Conservation (phyloP, 257 asterid genomes). For the Rhazya stricta region DNA sequence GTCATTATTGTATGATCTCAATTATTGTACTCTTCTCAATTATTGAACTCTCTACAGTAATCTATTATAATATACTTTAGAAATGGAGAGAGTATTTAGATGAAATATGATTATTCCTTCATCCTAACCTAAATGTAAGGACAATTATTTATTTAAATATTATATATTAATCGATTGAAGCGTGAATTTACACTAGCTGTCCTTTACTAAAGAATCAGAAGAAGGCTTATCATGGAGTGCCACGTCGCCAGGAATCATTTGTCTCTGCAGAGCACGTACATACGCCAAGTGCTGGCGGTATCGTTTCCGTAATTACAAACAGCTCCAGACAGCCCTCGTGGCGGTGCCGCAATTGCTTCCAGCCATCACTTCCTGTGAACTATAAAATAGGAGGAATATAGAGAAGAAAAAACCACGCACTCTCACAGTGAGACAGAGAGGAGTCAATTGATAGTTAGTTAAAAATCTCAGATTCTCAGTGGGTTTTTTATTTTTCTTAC, state of each 20-base stretch:
- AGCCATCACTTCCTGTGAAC: conserved; percentile 1
- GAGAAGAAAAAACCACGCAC: not conserved
- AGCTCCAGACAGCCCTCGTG: conserved; percentile 11
- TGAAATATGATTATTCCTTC: no score
- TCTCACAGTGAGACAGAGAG: not conserved
- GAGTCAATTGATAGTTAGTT: not conserved
- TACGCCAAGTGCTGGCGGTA: not conserved
- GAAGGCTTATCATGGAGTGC: not conserved
- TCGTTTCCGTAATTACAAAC: not conserved
- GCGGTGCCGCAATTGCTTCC: conserved; percentile 2
- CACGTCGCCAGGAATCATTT: not conserved
- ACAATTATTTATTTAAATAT: no score
- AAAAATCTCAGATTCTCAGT: not conserved
- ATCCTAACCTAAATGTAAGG: no score
- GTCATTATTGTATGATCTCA: no score
- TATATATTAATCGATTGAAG: no score
- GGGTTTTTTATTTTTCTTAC: not conserved
- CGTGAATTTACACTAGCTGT: no score
- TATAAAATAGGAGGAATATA: not conserved
- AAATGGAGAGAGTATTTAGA: no score
- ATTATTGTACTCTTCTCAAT: no score
- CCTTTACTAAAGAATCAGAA: no score
- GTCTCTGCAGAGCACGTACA: no score
- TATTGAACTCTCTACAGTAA: no score
- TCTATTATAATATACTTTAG: no score